A percentile compares a stretch with the other conserved stretches of the same genome.
phyloP scores from a whole-genome alignment of 2,329 filamentous ascomycete species.

The Zelopaecilomyces penicillatus region DNA sequence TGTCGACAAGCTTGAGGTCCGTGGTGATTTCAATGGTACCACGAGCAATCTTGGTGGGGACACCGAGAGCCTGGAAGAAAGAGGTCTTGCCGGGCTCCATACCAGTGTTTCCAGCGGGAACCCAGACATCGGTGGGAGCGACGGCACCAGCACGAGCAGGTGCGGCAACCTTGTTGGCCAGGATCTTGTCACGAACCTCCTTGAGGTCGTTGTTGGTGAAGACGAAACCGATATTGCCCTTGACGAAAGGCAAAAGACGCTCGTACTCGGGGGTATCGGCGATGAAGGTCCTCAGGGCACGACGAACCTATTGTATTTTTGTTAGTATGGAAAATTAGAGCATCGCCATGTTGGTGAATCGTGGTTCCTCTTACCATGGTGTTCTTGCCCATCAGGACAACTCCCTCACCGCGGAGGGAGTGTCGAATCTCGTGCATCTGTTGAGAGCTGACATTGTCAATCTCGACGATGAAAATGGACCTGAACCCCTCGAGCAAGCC shows the following conservation, averaged over 20 bases:
- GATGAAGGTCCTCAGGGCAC: slow-evolving; percentile 94
- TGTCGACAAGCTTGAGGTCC: slow-evolving; percentile 96
- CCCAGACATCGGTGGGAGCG: slow-evolving; percentile 85
- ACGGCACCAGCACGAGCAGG: slow-evolving; percentile 96
- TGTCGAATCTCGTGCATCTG: slow-evolving; percentile 99
- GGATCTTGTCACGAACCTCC: slow-evolving; percentile 84
- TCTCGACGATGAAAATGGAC: slow-evolving; percentile 93
- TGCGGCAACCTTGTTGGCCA: slow-evolving; percentile 94
- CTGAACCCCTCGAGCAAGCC: slow-evolving; percentile 90
- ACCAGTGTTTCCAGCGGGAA: slow-evolving; percentile 98
- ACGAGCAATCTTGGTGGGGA: slow-evolving; percentile 99
- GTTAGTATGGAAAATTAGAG: too few species aligned
- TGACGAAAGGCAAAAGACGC: slow-evolving; percentile 90
- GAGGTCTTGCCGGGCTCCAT: slow-evolving; percentile 99
- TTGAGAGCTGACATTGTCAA: slow-evolving; percentile 99
- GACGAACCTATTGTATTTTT: slow-evolving; percentile 59
- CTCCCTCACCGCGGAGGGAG: slow-evolving; percentile 80
- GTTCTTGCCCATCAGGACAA: slow-evolving; percentile 99
- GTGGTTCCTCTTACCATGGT: slow-evolving; percentile 68
- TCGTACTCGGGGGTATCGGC: slow-evolving; percentile 91
- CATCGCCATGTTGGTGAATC: slow-evolving; percentile 4
- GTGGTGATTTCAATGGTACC: slow-evolving; percentile 99
- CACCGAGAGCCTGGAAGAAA: slow-evolving; percentile 99
- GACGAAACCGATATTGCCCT: slow-evolving; percentile 98
- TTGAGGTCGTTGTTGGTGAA: slow-evolving; percentile 98